A percentile compares a stretch with the other conserved stretches of the same genome.
Conservation (phyloP, 2,329 filamentous ascomycete genomes). For the Colletotrichum noveboracense region DNA sequence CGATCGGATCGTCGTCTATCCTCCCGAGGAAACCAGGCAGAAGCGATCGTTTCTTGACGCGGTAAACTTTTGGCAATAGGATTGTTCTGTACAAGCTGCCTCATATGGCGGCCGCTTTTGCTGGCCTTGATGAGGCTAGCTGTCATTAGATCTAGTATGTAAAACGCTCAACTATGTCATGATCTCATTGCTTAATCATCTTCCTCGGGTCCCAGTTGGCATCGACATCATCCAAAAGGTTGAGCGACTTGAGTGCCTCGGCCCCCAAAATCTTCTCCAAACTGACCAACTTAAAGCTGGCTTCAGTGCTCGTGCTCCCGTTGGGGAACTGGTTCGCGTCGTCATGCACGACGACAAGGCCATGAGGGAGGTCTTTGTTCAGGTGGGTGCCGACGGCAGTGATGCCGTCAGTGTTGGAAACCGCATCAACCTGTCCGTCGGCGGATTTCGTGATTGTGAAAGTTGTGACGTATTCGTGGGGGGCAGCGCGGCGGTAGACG, state of each 20-base stretch:
- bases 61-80: neutral
- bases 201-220: slow-evolving; percentile 44
- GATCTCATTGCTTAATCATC: neutral
- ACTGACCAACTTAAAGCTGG: slow-evolving; percentile 56
- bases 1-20: slow-evolving; percentile 65
- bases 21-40: slow-evolving; percentile 42
- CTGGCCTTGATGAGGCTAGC: neutral
- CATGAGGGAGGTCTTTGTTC: slow-evolving; percentile 45
- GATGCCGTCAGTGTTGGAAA: slow-evolving; percentile 60
- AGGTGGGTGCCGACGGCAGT: slow-evolving; percentile 49
- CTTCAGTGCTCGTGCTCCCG: slow-evolving; percentile 49
- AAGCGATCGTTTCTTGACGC: neutral
- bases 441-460: slow-evolving; percentile 51
- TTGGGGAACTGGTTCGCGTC: slow-evolving; percentile 55
- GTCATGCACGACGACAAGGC: slow-evolving; percentile 57
- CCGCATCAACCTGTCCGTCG: slow-evolving; percentile 49
- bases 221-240: slow-evolving; percentile 39
- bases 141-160: neutral
- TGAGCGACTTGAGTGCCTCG: slow-evolving; percentile 27
- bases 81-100: neutral
- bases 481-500: slow-evolving; percentile 52
- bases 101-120: fast-evolving
- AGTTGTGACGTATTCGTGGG: slow-evolving; percentile 53
- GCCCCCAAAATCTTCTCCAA: slow-evolving; percentile 43
- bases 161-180: neutral